Evolutionary conservation across 495 filamentous ascomycete species (phyloP).

Genomic region (Tetracladium marchalianum): DNA sequence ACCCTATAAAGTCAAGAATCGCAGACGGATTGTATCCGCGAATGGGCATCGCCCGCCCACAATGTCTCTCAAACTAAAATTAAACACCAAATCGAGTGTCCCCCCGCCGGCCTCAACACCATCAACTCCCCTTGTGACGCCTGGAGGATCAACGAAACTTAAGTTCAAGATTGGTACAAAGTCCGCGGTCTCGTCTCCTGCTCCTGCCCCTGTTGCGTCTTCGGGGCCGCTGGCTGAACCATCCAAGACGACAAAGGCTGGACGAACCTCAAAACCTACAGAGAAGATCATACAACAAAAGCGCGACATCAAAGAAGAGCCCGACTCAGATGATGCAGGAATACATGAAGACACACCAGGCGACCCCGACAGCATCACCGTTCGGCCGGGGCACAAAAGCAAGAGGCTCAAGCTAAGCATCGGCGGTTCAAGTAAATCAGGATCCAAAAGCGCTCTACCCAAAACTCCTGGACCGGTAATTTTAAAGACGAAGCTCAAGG

Average conservation of each 20-base stretch:
- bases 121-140: slow-evolving; percentile 23
- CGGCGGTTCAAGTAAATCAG: slow-evolving; percentile 8
- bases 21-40: not conserved
- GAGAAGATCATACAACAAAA: slow-evolving; percentile 31
- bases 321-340: slow-evolving; percentile 31
- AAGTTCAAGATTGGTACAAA: slow-evolving; percentile 33
- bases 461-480: slow-evolving; percentile 22
- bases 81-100: slow-evolving; percentile 18
- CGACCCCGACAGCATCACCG: slow-evolving; percentile 18
- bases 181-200: slow-evolving; percentile 17
- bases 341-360: slow-evolving; percentile 26
- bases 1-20: not conserved
- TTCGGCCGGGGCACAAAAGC: slow-evolving; percentile 14
- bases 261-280: slow-evolving; percentile 35
- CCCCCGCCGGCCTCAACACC: slow-evolving; percentile 16
- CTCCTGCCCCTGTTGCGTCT: slow-evolving; percentile 24
- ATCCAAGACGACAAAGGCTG: slow-evolving; percentile 34
- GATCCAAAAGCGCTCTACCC: not conserved
- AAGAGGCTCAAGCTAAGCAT: slow-evolving; percentile 34
- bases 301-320: slow-evolving; percentile 31
- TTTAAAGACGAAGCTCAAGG: slow-evolving; percentile 45
- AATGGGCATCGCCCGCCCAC: not conserved
- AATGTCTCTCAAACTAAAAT: slow-evolving; percentile 23
- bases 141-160: slow-evolving; percentile 36
- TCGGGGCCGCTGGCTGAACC: slow-evolving; percentile 13